Evolutionary conservation across 768 basidiomycete species (phyloP), one percentile per base, ranked within the genome.

Genomic region (Rhizopogon roseolus): DNA sequence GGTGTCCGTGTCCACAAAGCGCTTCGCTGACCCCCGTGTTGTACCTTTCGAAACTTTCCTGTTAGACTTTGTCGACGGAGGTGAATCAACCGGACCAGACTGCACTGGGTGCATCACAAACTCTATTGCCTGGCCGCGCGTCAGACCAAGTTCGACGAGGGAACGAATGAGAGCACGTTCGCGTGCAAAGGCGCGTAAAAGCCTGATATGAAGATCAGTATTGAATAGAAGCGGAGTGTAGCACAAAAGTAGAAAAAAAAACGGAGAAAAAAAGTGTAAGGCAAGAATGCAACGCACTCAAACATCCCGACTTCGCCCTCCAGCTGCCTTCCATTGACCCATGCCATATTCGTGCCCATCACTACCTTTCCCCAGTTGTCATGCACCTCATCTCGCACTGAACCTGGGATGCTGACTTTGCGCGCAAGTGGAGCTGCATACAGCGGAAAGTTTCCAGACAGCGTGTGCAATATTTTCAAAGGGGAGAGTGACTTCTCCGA

Each of bases 391-490:
- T 76, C 66, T 1, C 65, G 62, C 8, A 96, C 60, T 11, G 69
- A 72, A 8, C 70, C 64, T 54, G 81, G 79, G 3, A 81, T 71
- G 1, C 71, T 61, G 41, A 93, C 81, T 54, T 86, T 84, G 3
- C 92, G 82, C 0, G 88, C 81, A 29, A 97, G 74, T 3, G 85
- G 74, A 0, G 84, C 77, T 1, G 86, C 85, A 63, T 95, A 96
- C 64, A 82, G 87, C 0, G 96, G 95, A 71, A 98, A 96, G 68
- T 95, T 86, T 62, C 94, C 90, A 0, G 90, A 78, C 19, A 98
- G 79, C 13, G 81, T 77, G 43, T 76, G 79, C 36, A 97, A 77
- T 0, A 69, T 17, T 14, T 29, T 43, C 4, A 57, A 34, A 16
- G 54, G 54, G 6, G 69, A 56, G 37, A 57, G 57, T 8, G 62